Evolutionary conservation across 2,329 filamentous ascomycete genomes (phyloP).

Genomic region (Thelonectria olida): DNA sequence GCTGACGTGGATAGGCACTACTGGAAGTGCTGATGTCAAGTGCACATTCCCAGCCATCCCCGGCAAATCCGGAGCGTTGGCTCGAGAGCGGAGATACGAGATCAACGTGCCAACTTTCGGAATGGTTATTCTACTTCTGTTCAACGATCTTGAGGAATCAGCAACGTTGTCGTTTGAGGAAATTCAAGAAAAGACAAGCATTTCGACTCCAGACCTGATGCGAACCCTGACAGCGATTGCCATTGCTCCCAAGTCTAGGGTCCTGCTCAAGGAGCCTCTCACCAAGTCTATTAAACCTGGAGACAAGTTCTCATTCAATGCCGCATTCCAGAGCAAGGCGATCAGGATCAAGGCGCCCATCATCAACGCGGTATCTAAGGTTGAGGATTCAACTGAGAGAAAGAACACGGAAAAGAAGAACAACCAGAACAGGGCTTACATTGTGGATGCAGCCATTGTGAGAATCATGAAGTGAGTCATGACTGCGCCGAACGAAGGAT

Average conservation of each 20-base stretch:
- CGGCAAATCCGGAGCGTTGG: constrained; percentile 70
- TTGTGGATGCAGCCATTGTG: constrained; percentile 80
- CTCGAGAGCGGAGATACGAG: constrained; percentile 81
- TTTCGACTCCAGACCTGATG: constrained; percentile 77
- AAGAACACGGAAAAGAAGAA: constrained; percentile 81
- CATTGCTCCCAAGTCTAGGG: constrained; percentile 82
- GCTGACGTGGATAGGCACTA: constrained; percentile 79
- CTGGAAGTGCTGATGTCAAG: constrained; percentile 85
- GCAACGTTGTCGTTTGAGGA: constrained; percentile 72
- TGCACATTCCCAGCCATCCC: constrained; percentile 78
- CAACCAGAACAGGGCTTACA: constrained; percentile 74
- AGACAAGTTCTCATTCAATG: constrained; percentile 86
- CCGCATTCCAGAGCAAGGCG: constrained; percentile 81
- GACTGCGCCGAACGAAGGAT: background rate
- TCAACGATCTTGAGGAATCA: constrained; percentile 76
- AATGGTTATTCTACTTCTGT: constrained; percentile 89
- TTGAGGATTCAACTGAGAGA: constrained; percentile 77
- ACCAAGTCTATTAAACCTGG: constrained; percentile 79
- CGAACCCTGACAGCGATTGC: constrained; percentile 84
- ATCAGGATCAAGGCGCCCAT: constrained; percentile 91
- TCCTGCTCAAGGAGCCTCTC: constrained; percentile 82
- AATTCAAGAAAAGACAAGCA: constrained; percentile 83
- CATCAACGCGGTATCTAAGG: constrained; percentile 82
- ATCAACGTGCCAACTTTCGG: constrained; percentile 92
- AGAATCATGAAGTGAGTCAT: constrained; percentile 83